phyloP scores from a whole-genome alignment of 2,329 filamentous ascomycete species.

The Sporothrix inflata region DNA sequence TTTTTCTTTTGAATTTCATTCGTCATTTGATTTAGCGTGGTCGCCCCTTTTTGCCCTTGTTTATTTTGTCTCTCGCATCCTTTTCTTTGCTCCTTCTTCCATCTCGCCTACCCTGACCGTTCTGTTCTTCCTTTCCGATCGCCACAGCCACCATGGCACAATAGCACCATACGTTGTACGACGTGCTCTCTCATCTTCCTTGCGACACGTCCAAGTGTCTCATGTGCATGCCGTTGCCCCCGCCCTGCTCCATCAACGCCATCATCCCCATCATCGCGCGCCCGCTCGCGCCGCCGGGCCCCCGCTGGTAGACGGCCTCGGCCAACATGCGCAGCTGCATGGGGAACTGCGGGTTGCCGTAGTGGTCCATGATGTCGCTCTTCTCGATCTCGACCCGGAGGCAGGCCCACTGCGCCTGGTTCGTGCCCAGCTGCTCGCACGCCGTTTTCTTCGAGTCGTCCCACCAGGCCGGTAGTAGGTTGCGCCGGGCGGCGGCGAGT shows the following conservation, averaged over 20 bases:
- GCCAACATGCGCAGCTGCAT: slow-evolving; percentile 56
- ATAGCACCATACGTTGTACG: too few species aligned
- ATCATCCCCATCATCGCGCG: neutral
- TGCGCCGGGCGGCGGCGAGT: slow-evolving; percentile 34
- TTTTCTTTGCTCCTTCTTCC: too few species aligned
- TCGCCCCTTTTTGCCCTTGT: too few species aligned
- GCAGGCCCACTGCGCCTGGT: slow-evolving; percentile 38
- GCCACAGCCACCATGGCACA: too few species aligned
- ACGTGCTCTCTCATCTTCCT: too few species aligned
- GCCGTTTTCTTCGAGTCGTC: slow-evolving; percentile 42
- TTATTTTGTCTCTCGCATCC: too few species aligned
- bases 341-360: slow-evolving; percentile 49
- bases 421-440: slow-evolving; percentile 45
- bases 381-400: slow-evolving; percentile 41
- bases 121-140: too few species aligned
- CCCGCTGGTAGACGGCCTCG: slow-evolving; percentile 43
- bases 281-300: neutral
- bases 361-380: slow-evolving; percentile 46
- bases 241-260: neutral
- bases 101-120: too few species aligned
- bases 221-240: neutral
- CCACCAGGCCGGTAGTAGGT: slow-evolving; percentile 53
- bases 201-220: neutral
- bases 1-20: neutral
- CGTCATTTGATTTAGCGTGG: too few species aligned